A percentile compares a stretch with the other conserved stretches of the same genome.
Evolutionary conservation across 169 alveolate species (phyloP).

Genomic region (Cryptosporidium ryanae): DNA sequence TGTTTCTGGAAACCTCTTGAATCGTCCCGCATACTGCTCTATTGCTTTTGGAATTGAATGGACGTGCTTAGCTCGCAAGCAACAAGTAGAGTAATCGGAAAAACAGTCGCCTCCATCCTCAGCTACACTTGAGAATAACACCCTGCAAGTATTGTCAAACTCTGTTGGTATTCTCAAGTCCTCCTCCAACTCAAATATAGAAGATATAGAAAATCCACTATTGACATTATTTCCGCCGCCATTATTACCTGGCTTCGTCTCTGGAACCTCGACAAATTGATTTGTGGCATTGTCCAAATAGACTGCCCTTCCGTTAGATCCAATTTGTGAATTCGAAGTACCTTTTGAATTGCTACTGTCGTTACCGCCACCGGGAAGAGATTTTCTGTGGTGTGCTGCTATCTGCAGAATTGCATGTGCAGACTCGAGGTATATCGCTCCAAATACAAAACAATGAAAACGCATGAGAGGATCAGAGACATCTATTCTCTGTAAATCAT

Average conservation of each 20-base stretch:
- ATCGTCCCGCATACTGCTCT: constrained; percentile 82
- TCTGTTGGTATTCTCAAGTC: constrained; percentile 71
- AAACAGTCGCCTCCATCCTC: constrained; percentile 81
- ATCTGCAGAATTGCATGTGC: constrained; percentile 72
- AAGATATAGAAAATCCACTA: constrained; percentile 18
- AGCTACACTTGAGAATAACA: constrained; percentile 81
- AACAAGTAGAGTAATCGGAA: constrained; percentile 74
- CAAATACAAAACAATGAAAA: constrained; percentile 83
- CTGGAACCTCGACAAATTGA: too few relatives aligned
- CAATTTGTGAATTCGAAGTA: not conserved
- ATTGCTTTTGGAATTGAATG: constrained; percentile 85
- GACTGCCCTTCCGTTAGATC: too few relatives aligned
- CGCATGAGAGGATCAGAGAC: constrained; percentile 83
- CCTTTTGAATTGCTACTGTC: not conserved
- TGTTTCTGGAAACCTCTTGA: constrained; percentile 87
- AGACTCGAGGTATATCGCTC: constrained; percentile 70
- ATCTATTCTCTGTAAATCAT: constrained; percentile 84
- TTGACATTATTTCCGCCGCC: not conserved
- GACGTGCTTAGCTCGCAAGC: constrained; percentile 76
- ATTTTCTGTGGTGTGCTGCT: constrained; percentile 68
- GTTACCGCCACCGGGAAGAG: constrained; percentile 10
- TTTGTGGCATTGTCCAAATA: too few relatives aligned
- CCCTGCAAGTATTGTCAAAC: constrained; percentile 81
- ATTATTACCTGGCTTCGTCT: too few relatives aligned
- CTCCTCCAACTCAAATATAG: constrained; percentile 52